Base-by-base conservation (phyloP, 495 filamentous ascomycete genomes). In the Parmelia sp. region DNA sequence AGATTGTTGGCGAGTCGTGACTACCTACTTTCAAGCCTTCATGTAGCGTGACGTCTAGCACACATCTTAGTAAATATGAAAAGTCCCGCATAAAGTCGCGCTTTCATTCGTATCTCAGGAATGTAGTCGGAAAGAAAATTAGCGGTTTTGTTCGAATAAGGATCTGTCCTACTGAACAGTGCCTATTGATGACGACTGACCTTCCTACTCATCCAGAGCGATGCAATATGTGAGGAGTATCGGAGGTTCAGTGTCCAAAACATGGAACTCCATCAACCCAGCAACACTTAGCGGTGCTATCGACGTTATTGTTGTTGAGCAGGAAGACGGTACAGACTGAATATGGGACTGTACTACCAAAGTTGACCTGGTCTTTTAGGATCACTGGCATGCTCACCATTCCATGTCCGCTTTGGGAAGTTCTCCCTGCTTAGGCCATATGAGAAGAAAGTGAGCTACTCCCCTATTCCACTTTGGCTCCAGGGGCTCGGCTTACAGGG, bases 201-300 rank as follows among this genome's bases (percentile, higher is more conserved):
- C 3, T 23, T 53, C 59, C 7, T 10, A 6, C 7, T 25, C 36
- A 59, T 61, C 21, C 12, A 17, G 33, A 72, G 75, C 69, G 57
- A 98, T 98, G 94, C 92, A 98, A 81, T 97, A 97, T 90, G 93
- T 97, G 69, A 84, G 94, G 60, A 96, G 91, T 76, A 86, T 97
- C 70, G 92, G 91, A 74, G 92, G 93, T 71, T 95, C 94, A 42
- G 92, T 97, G 69, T 96, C 91, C 44, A 96, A 95, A 79, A 94
- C 94, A 72, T 99, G 94, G 94, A 97, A 97, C 75, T 96, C 91
- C 9, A 97, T 99, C 80, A 99, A 99, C 75, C 94, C 95, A 42
- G 92, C 94, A 35, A 99, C 94, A 27, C 81, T 97, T 60, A 96
- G 91, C 77, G 95, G 94, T 66, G 94, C 94, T 68, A 97, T 99